A percentile compares a stretch with the other conserved stretches of the same genome.
phyloP scores from a whole-genome alignment of 352 stramenopile genomes.

The Pythium vanterpoolii region DNA sequence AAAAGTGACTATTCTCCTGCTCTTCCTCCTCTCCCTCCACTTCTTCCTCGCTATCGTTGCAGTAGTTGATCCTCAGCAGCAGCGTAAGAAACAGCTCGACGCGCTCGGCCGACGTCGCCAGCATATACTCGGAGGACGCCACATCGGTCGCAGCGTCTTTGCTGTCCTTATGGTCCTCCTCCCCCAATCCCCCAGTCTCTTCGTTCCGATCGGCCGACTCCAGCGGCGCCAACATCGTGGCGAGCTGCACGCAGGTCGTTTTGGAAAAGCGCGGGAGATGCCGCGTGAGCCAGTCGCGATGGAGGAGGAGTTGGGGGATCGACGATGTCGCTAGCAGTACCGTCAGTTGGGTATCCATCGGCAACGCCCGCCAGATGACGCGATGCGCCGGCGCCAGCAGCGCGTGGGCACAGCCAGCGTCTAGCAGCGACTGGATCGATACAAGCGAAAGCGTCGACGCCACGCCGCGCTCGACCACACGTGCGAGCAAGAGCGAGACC shows the following conservation, averaged over 20 bases:
- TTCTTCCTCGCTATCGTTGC: not conserved
- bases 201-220: too few relatives aligned
- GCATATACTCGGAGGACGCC: constrained; percentile 46
- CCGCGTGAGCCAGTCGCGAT: constrained; percentile 72
- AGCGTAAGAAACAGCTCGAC: constrained; percentile 78
- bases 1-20: not conserved
- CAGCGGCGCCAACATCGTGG: constrained; percentile 48
- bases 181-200: too few relatives aligned
- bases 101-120: constrained; percentile 39
- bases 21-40: constrained; percentile 12
- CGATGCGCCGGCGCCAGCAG: constrained; percentile 41
- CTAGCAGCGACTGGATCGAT: constrained; percentile 35
- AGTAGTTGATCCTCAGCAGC: constrained; percentile 53
- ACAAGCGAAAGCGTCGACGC: constrained; percentile 33
- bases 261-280: constrained; percentile 41
- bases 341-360: constrained; percentile 46
- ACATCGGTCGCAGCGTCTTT: constrained; percentile 24
- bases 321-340: constrained; percentile 45
- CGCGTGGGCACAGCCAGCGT: constrained; percentile 33
- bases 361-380: constrained; percentile 50
- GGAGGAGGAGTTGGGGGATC: constrained; percentile 39
- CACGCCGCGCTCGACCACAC: constrained; percentile 47
- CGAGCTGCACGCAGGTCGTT: constrained; percentile 34
- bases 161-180: too few relatives aligned
- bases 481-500: constrained; percentile 45